Percentiles rank a stretch among this genome's conserved stretches.
Evolutionary conservation across 2,329 filamentous ascomycete genomes (phyloP).

Genomic region (Ophiostoma sp.): DNA sequence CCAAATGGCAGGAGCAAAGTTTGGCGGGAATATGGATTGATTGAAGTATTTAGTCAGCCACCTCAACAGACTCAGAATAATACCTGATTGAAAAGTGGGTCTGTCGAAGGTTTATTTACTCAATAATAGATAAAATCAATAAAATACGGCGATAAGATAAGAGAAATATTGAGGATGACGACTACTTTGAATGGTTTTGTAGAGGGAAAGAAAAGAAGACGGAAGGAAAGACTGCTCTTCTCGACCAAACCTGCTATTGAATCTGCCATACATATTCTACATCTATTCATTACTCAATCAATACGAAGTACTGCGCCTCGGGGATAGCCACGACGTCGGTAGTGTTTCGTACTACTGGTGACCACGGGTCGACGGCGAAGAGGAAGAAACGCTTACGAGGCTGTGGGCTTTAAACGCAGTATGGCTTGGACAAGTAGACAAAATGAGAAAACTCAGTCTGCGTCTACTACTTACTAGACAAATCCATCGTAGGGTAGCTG

Average conservation of each 20-base stretch:
- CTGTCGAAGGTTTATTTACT: not conserved
- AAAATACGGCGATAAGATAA: not conserved
- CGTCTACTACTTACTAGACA: too few species aligned
- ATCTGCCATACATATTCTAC: too few species aligned
- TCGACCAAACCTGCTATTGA: too few species aligned
- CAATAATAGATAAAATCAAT: not conserved
- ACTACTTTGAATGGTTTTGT: not conserved
- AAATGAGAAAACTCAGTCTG: too few species aligned
- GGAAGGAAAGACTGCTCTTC: too few species aligned
- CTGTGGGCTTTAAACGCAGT: not conserved
- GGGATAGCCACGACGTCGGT: not conserved
- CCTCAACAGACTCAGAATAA: not conserved
- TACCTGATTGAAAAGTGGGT: not conserved
- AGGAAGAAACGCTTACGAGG: not conserved
- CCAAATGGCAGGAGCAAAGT: not conserved
- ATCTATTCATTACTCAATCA: too few species aligned
- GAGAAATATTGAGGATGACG: not conserved
- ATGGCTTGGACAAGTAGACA: not conserved
- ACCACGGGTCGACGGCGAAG: not conserved
- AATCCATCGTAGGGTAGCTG: too few species aligned
- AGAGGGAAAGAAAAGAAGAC: too few species aligned
- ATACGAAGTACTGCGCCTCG: not conserved
- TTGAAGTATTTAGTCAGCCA: not conserved
- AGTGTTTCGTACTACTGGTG: not conserved
- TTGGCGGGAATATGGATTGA: too few species aligned